A percentile compares a stretch with the other conserved stretches of the same genome.
Evolutionary conservation across 441 rosid genomes (phyloP).

Genomic region (Populus hybrid): DNA sequence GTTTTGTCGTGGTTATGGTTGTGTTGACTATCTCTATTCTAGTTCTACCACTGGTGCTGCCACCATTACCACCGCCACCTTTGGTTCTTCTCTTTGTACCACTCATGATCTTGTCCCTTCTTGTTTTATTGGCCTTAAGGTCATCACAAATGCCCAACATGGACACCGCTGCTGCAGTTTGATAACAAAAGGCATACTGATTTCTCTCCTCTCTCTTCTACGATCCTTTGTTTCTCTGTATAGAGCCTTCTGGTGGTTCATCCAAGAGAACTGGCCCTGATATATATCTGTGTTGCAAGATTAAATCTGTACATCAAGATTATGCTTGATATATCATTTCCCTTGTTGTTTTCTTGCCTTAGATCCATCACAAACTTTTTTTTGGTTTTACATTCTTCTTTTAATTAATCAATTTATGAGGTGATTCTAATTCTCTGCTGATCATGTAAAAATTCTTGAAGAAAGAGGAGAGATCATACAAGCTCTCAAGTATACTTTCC

Average conservation of each 20-base stretch:
- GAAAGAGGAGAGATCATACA: neutral
- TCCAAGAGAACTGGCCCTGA: too few species aligned
- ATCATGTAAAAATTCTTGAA: neutral
- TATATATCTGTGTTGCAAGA: neutral
- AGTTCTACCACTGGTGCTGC: conserved; percentile 25
- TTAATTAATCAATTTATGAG: neutral
- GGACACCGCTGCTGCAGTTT: neutral
- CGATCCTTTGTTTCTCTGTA: neutral
- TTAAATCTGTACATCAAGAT: neutral
- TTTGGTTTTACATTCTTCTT: neutral
- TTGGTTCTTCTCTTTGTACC: conserved; percentile 22
- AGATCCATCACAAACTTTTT: neutral
- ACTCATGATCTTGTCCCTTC: conserved; percentile 27
- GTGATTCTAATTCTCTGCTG: neutral
- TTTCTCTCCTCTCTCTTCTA: too few species aligned
- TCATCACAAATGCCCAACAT: conserved; percentile 8
- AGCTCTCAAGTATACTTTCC: neutral
- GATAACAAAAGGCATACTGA: neutral
- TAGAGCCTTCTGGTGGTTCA: neutral
- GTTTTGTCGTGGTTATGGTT: conserved; percentile 15
- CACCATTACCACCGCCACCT: conserved; percentile 36
- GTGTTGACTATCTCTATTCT: conserved; percentile 20
- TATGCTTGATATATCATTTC: neutral
- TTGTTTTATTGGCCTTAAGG: conserved; percentile 19
- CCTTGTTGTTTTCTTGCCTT: neutral